Evolutionary conservation across 2,329 filamentous ascomycete species (phyloP).

Genomic region (Teratosphaeria viscida): DNA sequence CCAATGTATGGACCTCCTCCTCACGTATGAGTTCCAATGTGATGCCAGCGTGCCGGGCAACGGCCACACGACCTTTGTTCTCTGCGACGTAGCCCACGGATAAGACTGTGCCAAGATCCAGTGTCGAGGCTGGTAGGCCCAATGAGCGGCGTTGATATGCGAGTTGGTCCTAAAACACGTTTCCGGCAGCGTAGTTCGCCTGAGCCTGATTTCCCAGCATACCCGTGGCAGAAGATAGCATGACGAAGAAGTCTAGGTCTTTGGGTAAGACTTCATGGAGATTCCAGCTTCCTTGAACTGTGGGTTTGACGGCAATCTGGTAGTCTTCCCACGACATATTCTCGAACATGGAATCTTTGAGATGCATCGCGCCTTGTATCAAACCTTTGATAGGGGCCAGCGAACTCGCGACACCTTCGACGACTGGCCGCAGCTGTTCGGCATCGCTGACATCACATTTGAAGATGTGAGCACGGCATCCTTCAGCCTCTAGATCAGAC

Average conservation of each 20-base stretch:
- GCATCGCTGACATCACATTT: constrained; percentile 1
- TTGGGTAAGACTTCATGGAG: constrained; percentile 7
- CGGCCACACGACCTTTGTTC: background rate
- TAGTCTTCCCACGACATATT: constrained; percentile 14
- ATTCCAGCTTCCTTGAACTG: constrained; percentile 20
- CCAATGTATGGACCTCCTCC: constrained; percentile 1
- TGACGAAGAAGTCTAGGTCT: constrained; percentile 20
- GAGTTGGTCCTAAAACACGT: constrained; percentile 14
- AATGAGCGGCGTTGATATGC: constrained; percentile 11
- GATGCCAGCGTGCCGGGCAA: background rate
- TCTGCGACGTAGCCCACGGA: constrained; percentile 20
- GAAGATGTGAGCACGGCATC: background rate
- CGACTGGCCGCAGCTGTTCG: background rate
- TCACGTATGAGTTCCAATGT: constrained; percentile 1
- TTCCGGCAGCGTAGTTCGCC: constrained; percentile 15
- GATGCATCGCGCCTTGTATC: constrained; percentile 25
- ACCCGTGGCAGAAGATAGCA: constrained; percentile 12
- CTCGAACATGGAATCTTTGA: constrained; percentile 11
- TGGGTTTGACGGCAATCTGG: constrained; percentile 8
- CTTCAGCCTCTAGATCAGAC: background rate
- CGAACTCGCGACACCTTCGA: background rate
- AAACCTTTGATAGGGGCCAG: constrained; percentile 2
- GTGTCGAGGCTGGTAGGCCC: constrained; percentile 12
- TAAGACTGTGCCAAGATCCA: constrained; percentile 21
- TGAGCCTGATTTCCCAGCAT: constrained; percentile 11